phyloP scores from a whole-genome alignment of 2,329 filamentous ascomycete species.

The Xylariaceae sp. region DNA sequence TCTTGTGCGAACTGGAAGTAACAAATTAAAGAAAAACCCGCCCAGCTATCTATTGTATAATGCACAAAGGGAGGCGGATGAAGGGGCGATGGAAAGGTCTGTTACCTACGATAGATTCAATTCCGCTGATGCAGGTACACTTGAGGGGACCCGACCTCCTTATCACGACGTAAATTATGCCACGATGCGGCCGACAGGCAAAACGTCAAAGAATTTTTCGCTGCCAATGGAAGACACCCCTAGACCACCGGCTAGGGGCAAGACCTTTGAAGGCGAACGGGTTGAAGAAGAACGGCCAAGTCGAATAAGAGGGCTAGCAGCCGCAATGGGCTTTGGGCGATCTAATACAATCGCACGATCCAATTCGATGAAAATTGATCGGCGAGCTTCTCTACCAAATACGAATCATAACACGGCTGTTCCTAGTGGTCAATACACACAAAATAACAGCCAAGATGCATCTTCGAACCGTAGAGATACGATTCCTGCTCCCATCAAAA shows the following conservation, averaged over 20 bases:
- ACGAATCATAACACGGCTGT: conserved; percentile 14
- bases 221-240: conserved; percentile 18
- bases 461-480: conserved; percentile 9
- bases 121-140: conserved; percentile 1
- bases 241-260: conserved; percentile 24
- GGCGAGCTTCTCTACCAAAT: conserved; percentile 14
- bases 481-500: conserved; percentile 8
- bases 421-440: conserved; percentile 14
- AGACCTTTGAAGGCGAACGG: conserved; percentile 20
- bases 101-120: conserved; percentile 26
- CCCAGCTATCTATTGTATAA: conserved; percentile 46
- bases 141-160: conserved; percentile 2
- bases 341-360: conserved; percentile 20
- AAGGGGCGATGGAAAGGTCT: conserved; percentile 33
- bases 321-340: conserved; percentile 23
- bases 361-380: conserved; percentile 20
- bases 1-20: conserved; percentile 46
- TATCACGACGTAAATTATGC: conserved; percentile 4
- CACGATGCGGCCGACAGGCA: conserved; percentile 8
- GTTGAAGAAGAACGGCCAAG: conserved; percentile 22
- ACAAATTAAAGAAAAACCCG: conserved; percentile 54
- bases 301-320: conserved; percentile 21
- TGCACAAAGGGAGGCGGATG: conserved; percentile 40
- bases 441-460: conserved; percentile 12
- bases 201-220: conserved; percentile 13